These are phyloP conservation scores for Rehmannia glutinosa DNA, from an alignment of 257 asterid species.

Conservation along the genomic window DNA sequence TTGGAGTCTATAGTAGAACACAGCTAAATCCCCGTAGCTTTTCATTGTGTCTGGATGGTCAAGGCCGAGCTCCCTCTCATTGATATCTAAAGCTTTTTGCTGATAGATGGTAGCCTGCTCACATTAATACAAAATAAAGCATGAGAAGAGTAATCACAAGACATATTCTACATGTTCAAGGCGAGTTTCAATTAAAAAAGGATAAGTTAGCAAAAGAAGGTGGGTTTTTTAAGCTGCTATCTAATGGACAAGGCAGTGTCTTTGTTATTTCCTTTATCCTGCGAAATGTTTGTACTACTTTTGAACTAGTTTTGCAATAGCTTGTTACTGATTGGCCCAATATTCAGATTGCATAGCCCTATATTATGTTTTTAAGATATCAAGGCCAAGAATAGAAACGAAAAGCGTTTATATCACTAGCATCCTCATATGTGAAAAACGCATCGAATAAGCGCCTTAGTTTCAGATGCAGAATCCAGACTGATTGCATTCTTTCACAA, in stretches of 20 bases:
- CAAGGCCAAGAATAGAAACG: not conserved
- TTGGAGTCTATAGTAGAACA: conserved; percentile 78
- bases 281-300: not conserved
- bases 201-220: not conserved
- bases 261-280: not conserved
- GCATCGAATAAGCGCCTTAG: not conserved
- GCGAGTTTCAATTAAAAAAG: not conserved
- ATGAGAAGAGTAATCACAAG: not conserved
- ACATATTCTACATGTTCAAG: not conserved
- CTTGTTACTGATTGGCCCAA: not conserved
- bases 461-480: not conserved
- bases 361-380: not conserved
- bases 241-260: no score
- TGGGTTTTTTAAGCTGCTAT: not conserved
- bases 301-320: not conserved
- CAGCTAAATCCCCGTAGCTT: conserved; percentile 85
- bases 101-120: conserved; percentile 77
- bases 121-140: conserved; percentile 2
- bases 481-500: not conserved
- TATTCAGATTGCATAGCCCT: not conserved
- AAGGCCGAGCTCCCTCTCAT: conserved; percentile 82
- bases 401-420: not conserved
- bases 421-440: no score
- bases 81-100: conserved; percentile 80
- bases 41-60: conserved; percentile 93